Base-by-base conservation (phyloP, 2,329 filamentous ascomycete species). In the Aspergillus uvarum region DNA sequence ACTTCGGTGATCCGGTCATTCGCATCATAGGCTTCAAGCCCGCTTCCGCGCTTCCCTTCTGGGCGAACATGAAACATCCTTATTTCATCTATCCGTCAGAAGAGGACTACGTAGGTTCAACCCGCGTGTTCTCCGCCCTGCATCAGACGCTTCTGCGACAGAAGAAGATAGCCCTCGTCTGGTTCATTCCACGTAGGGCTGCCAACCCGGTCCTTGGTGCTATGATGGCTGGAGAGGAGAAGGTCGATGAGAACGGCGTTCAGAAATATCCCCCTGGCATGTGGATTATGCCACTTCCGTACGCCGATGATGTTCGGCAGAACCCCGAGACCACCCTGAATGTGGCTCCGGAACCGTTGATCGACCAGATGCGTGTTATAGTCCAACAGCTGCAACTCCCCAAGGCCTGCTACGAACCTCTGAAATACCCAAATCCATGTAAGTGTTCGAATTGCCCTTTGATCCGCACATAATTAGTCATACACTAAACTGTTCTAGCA, bases 61-160 rank as follows among this genome's bases (percentile, higher is more conserved):
- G 94, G 92, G 91, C 92, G 1, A 92, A 91, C 35, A 82, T 91
- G 52, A 91, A 90, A 71, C 92, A 93, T 68, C 91, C 93, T 0
- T 91, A 87, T 0, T 99, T 97, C 75, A 91, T 99, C 60, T 98
- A 96, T 70, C 95, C 95, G 0, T 95, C 89, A 19, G 95, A 99
- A 76, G 89, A 92, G 64, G 89, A 91, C 63, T 96, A 88, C 68
- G 84, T 97, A 26, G 95, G 95, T 21, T 98, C 93, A 1, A 96
- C 92, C 0, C 88, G 95, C 7, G 92, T 96, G 2, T 99, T 98
- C 73, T 89, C 93, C 2, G 92, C 95, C 0, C 79, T 99, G 22
- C 92, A 96, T 79, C 89, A 92, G 69, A 98, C 96, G 72, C 82
- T 99, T 1, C 77, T 94, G 4, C 86, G 87, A 58, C 87, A 89